phyloP scores from a whole-genome alignment of 257 asterid species.

The Penstemon eatonii region DNA sequence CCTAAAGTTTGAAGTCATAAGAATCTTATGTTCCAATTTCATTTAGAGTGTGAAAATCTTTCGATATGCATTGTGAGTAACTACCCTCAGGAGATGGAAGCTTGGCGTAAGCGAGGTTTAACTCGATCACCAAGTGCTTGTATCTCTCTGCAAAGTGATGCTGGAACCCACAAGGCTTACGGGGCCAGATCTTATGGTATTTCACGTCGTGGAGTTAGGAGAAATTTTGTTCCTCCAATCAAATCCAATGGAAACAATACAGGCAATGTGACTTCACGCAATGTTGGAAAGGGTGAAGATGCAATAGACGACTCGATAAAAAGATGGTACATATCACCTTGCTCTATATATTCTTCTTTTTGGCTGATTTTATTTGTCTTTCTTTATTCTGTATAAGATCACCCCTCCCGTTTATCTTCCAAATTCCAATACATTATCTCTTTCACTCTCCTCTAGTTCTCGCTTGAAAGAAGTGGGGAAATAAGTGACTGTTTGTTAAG shows the following conservation, averaged over 20 bases:
- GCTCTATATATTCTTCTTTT: conserved; percentile 8
- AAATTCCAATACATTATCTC: conserved; percentile 10
- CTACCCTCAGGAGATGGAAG: conserved; percentile 81
- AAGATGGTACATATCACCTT: conserved; percentile 56
- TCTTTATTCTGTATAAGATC: conserved; percentile 9
- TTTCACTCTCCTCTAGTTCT: conserved; percentile 11
- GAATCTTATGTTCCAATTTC: background rate
- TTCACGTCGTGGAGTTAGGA: conserved; percentile 89
- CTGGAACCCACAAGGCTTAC: conserved; percentile 54
- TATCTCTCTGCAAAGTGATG: conserved; percentile 75
- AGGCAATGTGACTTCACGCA: conserved; percentile 68
- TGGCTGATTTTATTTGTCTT: conserved; percentile 9
- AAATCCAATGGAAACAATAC: conserved; percentile 64
- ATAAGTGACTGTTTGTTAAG: conserved; percentile 9
- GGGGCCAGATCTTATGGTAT: conserved; percentile 71
- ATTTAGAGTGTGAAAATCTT: conserved; percentile 9
- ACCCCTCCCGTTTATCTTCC: conserved; percentile 6
- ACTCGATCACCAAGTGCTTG: conserved; percentile 76
- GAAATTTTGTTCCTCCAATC: conserved; percentile 93
- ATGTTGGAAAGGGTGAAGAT: conserved; percentile 80
- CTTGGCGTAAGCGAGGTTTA: conserved; percentile 74
- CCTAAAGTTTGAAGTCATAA: background rate
- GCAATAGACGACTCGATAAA: conserved; percentile 79
- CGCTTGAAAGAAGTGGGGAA: conserved; percentile 1
- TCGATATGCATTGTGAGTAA: conserved; percentile 18